A percentile compares a stretch with the other conserved stretches of the same genome.
These are phyloP conservation scores for Chalciporus piperatus DNA, from an alignment of 768 basidiomycete genomes.

Conservation along the genomic window DNA sequence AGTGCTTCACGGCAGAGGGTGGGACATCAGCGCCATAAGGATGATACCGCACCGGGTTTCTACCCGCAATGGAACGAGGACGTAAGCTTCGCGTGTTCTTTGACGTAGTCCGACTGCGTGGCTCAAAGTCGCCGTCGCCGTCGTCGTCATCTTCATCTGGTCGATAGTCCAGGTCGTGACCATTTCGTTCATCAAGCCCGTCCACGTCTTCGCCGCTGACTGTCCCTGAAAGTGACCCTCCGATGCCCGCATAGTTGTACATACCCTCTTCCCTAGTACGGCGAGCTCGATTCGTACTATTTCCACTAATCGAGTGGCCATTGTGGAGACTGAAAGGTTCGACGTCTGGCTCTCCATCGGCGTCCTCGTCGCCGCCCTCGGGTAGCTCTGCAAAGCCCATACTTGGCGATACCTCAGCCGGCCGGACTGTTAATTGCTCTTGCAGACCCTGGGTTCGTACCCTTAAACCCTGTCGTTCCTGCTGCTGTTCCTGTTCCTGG, in stretches of 20 bases:
- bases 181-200: constrained; percentile 20
- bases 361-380: constrained; percentile 34
- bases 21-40: constrained; percentile 28
- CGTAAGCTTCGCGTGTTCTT: constrained; percentile 37
- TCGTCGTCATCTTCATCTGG: constrained; percentile 30
- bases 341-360: constrained; percentile 33
- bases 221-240: constrained; percentile 25
- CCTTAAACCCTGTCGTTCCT: constrained; percentile 28
- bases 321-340: constrained; percentile 28
- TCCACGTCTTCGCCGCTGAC: constrained; percentile 27
- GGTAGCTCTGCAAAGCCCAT: constrained; percentile 30
- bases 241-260: constrained; percentile 22
- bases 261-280: constrained; percentile 5
- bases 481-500: constrained; percentile 38
- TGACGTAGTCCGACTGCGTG: constrained; percentile 33
- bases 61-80: constrained; percentile 33
- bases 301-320: constrained; percentile 16
- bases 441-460: constrained; percentile 33
- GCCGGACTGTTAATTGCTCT: constrained; percentile 32
- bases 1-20: constrained; percentile 30
- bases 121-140: constrained; percentile 34
- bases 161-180: constrained; percentile 24
- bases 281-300: constrained; percentile 25
- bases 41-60: constrained; percentile 33
- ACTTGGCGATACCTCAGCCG: constrained; percentile 32